A percentile compares a stretch with the other conserved stretches of the same genome.
These are phyloP conservation scores for Meyerozyma carpophila DNA, from an alignment of 1,139 yeast species.

Conservation along the genomic window DNA sequence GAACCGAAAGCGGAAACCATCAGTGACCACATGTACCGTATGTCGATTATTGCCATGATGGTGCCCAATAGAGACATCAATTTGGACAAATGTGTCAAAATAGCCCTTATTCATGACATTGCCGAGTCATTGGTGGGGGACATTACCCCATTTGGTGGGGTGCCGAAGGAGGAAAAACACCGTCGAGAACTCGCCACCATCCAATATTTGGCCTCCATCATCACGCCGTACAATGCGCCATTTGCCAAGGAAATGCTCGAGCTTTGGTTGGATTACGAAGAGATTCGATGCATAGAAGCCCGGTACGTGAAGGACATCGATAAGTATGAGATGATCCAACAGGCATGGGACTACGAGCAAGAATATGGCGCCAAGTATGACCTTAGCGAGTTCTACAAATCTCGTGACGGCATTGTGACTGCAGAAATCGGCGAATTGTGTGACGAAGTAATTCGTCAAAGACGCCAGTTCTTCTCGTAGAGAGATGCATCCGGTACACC, in stretches of 20 bases:
- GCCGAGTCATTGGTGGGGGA: constrained; percentile 95
- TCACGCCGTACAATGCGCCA: constrained; percentile 55
- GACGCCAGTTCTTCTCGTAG: constrained; percentile 32
- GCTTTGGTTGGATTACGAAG: constrained; percentile 89
- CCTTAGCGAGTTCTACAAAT: constrained; percentile 64
- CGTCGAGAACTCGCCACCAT: constrained; percentile 76
- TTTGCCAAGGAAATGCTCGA: constrained; percentile 66
- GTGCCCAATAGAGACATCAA: constrained; percentile 41
- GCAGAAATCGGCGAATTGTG: constrained; percentile 69
- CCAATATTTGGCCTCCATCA: constrained; percentile 54
- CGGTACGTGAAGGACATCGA: constrained; percentile 90
- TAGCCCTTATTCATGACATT: constrained; percentile 87
- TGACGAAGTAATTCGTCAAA: constrained; percentile 55
- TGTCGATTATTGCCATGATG: constrained; percentile 80
- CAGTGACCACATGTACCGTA: constrained; percentile 95
- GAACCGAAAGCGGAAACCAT: constrained; percentile 59
- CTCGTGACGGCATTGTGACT: constrained; percentile 63
- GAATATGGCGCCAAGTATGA: constrained; percentile 50
- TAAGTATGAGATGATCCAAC: constrained; percentile 86
- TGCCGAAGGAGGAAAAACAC: constrained; percentile 68
- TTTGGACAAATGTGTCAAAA: constrained; percentile 64
- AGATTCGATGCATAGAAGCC: constrained; percentile 76
- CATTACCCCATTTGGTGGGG: constrained; percentile 79
- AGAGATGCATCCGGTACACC: neutral
- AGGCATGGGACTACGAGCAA: constrained; percentile 86